phyloP scores from a whole-genome alignment of 2,329 filamentous ascomycete species.

The Dothideomycetidae sp. region DNA sequence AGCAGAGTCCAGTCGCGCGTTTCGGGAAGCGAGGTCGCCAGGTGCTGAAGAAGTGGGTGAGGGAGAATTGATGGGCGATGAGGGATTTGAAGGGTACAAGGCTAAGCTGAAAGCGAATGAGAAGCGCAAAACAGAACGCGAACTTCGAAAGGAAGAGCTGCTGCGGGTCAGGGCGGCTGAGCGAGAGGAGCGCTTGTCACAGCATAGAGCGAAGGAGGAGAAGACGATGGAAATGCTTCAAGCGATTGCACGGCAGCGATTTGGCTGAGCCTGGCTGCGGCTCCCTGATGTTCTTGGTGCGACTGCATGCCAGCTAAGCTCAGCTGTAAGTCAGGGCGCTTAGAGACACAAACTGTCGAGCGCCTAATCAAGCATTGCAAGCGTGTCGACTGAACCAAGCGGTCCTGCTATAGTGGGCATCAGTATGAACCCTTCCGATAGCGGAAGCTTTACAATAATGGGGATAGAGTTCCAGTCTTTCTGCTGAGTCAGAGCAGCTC shows the following conservation, averaged over 20 bases:
- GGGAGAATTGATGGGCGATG: conserved; percentile 62
- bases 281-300: too few species aligned
- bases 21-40: conserved; percentile 51
- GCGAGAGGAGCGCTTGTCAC: conserved; percentile 59
- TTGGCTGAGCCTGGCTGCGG: conserved; percentile 49
- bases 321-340: too few species aligned
- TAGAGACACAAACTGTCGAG: too few species aligned
- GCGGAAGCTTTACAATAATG: too few species aligned
- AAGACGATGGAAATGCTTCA: conserved; percentile 70
- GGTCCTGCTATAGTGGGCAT: too few species aligned
- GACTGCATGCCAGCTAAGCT: too few species aligned
- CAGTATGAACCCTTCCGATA: too few species aligned
- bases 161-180: conserved; percentile 61
- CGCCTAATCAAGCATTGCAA: too few species aligned
- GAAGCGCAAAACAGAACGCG: conserved; percentile 67
- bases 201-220: conserved; percentile 63
- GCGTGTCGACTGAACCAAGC: too few species aligned
- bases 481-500: too few species aligned
- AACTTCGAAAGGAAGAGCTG: conserved; percentile 69
- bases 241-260: conserved; percentile 64
- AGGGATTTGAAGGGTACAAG: conserved; percentile 51
- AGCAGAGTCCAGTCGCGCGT: conserved; percentile 59
- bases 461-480: too few species aligned
- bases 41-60: conserved; percentile 54
- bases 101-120: conserved; percentile 49